Percentiles rank a stretch among this genome's conserved stretches.
Evolutionary conservation across 2,329 filamentous ascomycete species (phyloP).

Genomic region (Dactylellina haptotyla): DNA sequence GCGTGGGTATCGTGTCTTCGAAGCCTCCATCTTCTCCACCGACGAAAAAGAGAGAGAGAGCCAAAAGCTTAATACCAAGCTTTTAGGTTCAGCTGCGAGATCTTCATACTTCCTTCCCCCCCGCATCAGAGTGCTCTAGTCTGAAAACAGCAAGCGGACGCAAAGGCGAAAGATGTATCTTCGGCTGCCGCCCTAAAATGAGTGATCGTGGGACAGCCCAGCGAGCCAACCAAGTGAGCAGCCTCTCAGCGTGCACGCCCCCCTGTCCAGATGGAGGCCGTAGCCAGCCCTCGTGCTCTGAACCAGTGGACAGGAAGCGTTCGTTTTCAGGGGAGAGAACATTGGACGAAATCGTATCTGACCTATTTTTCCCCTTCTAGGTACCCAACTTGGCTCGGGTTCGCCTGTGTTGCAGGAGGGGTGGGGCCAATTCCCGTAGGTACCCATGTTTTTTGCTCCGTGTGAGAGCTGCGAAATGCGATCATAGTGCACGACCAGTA

Average conservation of each 20-base stretch:
- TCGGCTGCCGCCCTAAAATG: neutral
- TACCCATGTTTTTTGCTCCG: too few relatives aligned
- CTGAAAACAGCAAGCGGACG: conserved; percentile 15
- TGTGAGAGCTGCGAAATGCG: conserved; percentile 8
- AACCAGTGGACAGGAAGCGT: conserved; percentile 51
- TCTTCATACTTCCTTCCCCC: neutral
- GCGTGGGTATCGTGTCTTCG: neutral
- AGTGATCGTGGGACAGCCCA: too few relatives aligned
- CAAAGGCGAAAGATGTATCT: neutral
- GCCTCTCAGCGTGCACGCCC: neutral
- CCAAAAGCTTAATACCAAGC: neutral
- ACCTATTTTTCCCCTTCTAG: neutral
- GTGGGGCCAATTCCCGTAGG: neutral
- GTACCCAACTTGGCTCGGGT: neutral
- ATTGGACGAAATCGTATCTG: conserved; percentile 6
- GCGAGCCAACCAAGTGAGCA: neutral
- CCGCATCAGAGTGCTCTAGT: conserved; percentile 12
- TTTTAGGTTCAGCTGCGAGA: conserved; percentile 7
- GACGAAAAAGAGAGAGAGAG: too few relatives aligned
- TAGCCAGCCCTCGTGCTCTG: conserved; percentile 32
- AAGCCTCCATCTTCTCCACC: neutral
- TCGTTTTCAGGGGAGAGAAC: conserved; percentile 1
- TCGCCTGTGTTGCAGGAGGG: neutral
- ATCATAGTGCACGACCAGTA: neutral
- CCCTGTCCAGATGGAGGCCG: conserved; percentile 20